phyloP scores from a whole-genome alignment of 1,139 yeast species.

The Meyerozyma elateridarum region DNA sequence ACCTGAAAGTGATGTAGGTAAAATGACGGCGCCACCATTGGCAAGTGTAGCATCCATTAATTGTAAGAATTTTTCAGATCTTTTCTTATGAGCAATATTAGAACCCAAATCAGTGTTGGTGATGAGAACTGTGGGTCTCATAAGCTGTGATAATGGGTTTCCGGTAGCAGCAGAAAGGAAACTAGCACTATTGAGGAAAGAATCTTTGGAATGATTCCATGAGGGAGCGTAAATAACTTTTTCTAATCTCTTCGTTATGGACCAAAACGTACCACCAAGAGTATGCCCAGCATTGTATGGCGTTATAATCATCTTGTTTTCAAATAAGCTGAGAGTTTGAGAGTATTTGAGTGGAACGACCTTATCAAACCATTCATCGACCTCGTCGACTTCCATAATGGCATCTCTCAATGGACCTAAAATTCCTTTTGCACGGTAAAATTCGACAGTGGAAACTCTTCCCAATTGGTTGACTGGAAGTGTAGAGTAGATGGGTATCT shows the following conservation, averaged over 20 bases:
- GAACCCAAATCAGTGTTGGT: conserved; percentile 75
- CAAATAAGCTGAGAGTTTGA: conserved; percentile 64
- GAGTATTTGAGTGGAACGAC: conserved; percentile 69
- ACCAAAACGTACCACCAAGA: conserved; percentile 90
- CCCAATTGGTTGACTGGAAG: conserved; percentile 87
- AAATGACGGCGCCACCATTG: conserved; percentile 68
- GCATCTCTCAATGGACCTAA: conserved; percentile 69
- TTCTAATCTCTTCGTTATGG: conserved; percentile 67
- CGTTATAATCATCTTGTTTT: conserved; percentile 60
- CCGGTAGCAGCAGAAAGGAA: conserved; percentile 45
- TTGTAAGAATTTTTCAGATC: conserved; percentile 62
- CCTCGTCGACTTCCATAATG: conserved; percentile 62
- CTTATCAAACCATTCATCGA: conserved; percentile 74
- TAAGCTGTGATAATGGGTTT: conserved; percentile 56
- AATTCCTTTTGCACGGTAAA: conserved; percentile 66
- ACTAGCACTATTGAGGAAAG: conserved; percentile 78
- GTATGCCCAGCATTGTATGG: conserved; percentile 93
- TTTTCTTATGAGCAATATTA: conserved; percentile 55
- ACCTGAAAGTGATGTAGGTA: conserved; percentile 84
- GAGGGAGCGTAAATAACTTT: conserved; percentile 82
- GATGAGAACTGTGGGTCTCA: conserved; percentile 80
- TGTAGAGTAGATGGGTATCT: conserved; percentile 80
- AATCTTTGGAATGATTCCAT: conserved; percentile 93
- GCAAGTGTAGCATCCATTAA: conserved; percentile 63
- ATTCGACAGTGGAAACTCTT: conserved; percentile 76